Evolutionary conservation across 2,329 filamentous ascomycete genomes (phyloP).

Genomic region (Cytospora paraplurivora): DNA sequence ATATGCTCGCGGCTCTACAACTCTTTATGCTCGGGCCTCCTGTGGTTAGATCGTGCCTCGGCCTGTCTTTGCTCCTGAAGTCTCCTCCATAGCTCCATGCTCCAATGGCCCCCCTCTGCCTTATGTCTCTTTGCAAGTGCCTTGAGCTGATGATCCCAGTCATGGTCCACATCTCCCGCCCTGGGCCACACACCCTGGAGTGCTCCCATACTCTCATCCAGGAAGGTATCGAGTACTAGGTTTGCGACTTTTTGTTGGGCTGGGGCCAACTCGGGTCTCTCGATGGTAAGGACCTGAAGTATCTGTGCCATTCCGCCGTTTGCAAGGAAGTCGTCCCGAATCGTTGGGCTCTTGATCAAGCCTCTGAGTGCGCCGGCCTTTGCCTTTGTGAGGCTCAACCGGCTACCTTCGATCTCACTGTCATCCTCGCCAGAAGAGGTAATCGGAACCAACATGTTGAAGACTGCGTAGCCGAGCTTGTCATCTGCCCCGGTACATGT

Average conservation of each 20-base stretch:
- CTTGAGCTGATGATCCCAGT: conserved; percentile 59
- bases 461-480: conserved; percentile 44
- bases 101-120: conserved; percentile 48
- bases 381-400: conserved; percentile 36
- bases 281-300: conserved; percentile 53
- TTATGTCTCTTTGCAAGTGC: conserved; percentile 43
- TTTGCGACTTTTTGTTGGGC: conserved; percentile 58
- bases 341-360: conserved; percentile 55
- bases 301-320: conserved; percentile 56
- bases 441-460: conserved; percentile 41
- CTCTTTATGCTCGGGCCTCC: conserved; percentile 14
- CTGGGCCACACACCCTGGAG: conserved; percentile 58
- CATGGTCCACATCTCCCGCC: conserved; percentile 43
- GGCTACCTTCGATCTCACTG: conserved; percentile 27
- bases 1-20: conserved; percentile 8
- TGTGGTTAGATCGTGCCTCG: conserved; percentile 6
- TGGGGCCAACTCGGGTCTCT: conserved; percentile 51
- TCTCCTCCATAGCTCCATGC: conserved; percentile 43
- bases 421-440: conserved; percentile 27
- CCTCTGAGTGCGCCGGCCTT: conserved; percentile 56
- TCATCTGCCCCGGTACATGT: conserved; percentile 39
- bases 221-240: conserved; percentile 64
- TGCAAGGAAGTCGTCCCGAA: conserved; percentile 59
- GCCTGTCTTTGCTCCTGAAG: conserved; percentile 37
- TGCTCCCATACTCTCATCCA: conserved; percentile 67